Percentiles rank a stretch among this genome's conserved stretches.
phyloP scores from a whole-genome alignment of 345 rosid species.

The Cardamine chenopodiifolia region DNA sequence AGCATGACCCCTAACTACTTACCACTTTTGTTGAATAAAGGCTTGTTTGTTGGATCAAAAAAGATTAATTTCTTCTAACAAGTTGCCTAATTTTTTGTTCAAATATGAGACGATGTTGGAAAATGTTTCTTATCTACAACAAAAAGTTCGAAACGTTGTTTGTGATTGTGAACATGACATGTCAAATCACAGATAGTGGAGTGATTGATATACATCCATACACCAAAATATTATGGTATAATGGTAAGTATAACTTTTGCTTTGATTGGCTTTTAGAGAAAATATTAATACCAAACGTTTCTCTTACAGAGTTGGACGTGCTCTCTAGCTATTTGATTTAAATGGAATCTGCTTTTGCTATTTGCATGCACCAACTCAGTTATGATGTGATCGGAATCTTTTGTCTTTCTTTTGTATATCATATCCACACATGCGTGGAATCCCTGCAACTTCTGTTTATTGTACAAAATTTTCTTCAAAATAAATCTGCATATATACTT shows the following conservation, averaged over 20 bases:
- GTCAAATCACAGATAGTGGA: conserved; percentile 39
- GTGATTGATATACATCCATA: conserved; percentile 31
- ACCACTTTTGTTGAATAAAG: conserved; percentile 15
- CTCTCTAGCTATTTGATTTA: conserved; percentile 32
- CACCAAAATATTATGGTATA: conserved; percentile 18
- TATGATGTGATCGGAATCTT: conserved; percentile 37
- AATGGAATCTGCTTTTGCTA: conserved; percentile 41
- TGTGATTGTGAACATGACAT: conserved; percentile 24
- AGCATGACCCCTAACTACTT: conserved; percentile 8
- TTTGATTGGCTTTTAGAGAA: conserved; percentile 30
- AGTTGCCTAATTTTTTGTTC: not conserved
- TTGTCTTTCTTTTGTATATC: conserved; percentile 32
- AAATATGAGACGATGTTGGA: conserved; percentile 3
- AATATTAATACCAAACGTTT: conserved; percentile 26
- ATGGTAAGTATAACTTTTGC: conserved; percentile 13
- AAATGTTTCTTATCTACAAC: not conserved
- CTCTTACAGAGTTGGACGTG: conserved; percentile 18
- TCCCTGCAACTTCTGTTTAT: conserved; percentile 19
- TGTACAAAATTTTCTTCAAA: not conserved
- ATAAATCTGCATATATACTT: no score
- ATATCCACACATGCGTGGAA: conserved; percentile 43
- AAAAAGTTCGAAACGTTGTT: conserved; percentile 2
- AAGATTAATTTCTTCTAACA: not conserved
- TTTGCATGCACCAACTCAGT: conserved; percentile 41
- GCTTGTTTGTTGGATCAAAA: conserved; percentile 15